phyloP scores from a whole-genome alignment of 345 rosid genomes.

The Garcia nutans region DNA sequence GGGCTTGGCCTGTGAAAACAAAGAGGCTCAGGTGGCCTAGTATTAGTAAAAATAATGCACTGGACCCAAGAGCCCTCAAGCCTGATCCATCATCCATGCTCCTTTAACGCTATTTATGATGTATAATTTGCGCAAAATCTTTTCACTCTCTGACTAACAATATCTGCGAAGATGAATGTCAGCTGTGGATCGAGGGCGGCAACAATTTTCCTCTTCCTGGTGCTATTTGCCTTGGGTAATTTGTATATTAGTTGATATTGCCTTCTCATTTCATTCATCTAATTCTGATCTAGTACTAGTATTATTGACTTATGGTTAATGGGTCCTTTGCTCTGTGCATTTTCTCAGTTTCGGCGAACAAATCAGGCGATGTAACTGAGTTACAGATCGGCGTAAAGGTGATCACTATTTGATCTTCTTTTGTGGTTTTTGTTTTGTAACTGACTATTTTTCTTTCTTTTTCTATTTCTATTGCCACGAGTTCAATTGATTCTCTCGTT shows the following conservation, averaged over 20 bases:
- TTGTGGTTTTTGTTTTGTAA: too few relatives aligned
- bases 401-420: neutral
- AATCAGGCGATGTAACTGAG: slow-evolving; percentile 71
- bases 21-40: too few relatives aligned
- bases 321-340: neutral
- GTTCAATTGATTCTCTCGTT: neutral
- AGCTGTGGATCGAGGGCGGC: slow-evolving; percentile 32
- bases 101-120: too few relatives aligned
- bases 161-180: slow-evolving; percentile 24
- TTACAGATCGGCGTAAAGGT: slow-evolving; percentile 97
- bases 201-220: slow-evolving; percentile 31
- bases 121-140: neutral
- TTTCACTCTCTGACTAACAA: neutral
- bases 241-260: neutral
- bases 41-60: too few relatives aligned
- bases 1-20: too few relatives aligned
- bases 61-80: too few relatives aligned
- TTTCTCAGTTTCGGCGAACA: slow-evolving; percentile 58
- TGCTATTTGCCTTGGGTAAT: slow-evolving; percentile 37
- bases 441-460: neutral
- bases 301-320: neutral
- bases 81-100: too few relatives aligned
- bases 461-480: neutral
- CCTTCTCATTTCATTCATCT: neutral
- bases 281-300: neutral